phyloP scores from a whole-genome alignment of 371 early-diverging fungal species.

The Fennellomyces sp. region DNA sequence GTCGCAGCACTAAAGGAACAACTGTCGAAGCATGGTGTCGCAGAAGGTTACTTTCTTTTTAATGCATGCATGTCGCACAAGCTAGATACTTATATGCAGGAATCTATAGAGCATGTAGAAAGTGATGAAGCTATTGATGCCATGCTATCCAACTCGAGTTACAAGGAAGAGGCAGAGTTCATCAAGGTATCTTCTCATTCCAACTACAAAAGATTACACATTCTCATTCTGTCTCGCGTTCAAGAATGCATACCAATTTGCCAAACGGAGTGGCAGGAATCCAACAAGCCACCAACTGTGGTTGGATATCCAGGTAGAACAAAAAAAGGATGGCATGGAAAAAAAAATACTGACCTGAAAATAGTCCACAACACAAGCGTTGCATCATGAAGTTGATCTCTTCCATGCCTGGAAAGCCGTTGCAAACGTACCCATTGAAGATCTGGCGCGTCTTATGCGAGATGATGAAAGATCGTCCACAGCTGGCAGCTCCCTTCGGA shows the following conservation, averaged over 20 bases:
- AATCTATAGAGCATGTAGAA: constrained; percentile 3
- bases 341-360: neutral
- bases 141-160: constrained; percentile 1
- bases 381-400: constrained; percentile 31
- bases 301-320: constrained; percentile 28
- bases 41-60: constrained; percentile 19
- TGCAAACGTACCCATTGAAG: constrained; percentile 27
- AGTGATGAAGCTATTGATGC: constrained; percentile 8
- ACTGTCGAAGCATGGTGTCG: constrained; percentile 23
- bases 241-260: constrained; percentile 9
- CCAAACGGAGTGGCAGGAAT: constrained; percentile 9
- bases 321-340: neutral
- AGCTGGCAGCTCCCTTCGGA: constrained; percentile 8
- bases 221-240: no score
- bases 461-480: constrained; percentile 24
- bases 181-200: constrained; percentile 19
- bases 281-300: constrained; percentile 21
- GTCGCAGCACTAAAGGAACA: constrained; percentile 19
- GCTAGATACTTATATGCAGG: neutral
- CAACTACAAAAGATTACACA: neutral
- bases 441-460: constrained; percentile 21
- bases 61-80: constrained; percentile 2
- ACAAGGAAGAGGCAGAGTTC: constrained; percentile 36
- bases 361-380: constrained; percentile 23
- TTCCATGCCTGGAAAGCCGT: constrained; percentile 39